Base-by-base conservation (phyloP, 176 grass and related monocot genomes). In the Musa troglodytarum region DNA sequence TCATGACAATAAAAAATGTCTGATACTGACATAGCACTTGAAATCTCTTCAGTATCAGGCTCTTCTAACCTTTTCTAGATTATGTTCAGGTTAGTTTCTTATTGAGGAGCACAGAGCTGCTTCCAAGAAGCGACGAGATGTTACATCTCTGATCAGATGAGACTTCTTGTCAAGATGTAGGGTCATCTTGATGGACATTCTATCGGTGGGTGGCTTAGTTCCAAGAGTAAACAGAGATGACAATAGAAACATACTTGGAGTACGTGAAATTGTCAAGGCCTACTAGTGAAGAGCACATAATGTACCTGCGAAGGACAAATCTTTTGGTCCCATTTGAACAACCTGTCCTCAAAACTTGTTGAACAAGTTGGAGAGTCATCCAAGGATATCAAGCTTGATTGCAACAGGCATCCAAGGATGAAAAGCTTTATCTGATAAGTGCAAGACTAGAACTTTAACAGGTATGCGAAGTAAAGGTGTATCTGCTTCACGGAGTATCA, bases 11-110 rank as follows among this genome's bases (percentile, higher is more conserved):
- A 13, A 13, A 67, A 13, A 12, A 24, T 28, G 25, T 2, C 17
- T 57, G 55, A 57, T 3, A 1, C 23, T 67, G 2, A 67, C 26
- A 17, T n/a, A 17, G 13, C 15, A n/a, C 57, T n/a, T 15, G 20
- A 19, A n/a, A 17, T 17, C 15, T 62, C 57, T 62, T 19, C 17
- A 19, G 57, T 67, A 57, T 29, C 24, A 14, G 12, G 24, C 23
- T 23, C 20, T 67, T 28, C 26, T 29, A 22, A 34, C 64, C 11
- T 67, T 29, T 28, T 28, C 11, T 67, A 67, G 10, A 11, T 28
- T 67, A 4, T n/a, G 20, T 84, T 63, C 85, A 96, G 92, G 93
- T 96, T 50, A 89, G 89, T 76, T 92, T 84, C 85, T 96, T 22
- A 92, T 88, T 23, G 93, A 96, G 83, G 89, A 92, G 81, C 34